A percentile compares a stretch with the other conserved stretches of the same genome.
phyloP scores from a whole-genome alignment of 2,329 filamentous ascomycete genomes.

The Colletotrichum chlorophyti region DNA sequence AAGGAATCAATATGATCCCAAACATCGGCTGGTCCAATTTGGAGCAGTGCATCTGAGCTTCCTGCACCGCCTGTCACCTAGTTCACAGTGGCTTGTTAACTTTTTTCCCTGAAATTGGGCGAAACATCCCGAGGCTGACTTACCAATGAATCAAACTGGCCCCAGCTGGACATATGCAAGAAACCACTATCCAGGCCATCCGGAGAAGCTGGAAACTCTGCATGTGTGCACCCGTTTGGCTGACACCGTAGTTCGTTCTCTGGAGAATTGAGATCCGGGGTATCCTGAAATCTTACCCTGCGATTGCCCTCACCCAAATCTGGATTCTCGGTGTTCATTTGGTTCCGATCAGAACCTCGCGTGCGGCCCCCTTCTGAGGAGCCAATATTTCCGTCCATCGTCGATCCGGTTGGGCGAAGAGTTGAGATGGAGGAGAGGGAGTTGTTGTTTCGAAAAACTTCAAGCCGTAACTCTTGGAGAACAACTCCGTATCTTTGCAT shows the following conservation, averaged over 20 bases:
- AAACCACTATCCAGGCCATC: slow-evolving; percentile 25
- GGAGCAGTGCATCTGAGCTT: background rate
- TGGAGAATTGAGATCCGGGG: background rate
- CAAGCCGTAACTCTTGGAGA: slow-evolving; percentile 41
- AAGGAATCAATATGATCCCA: background rate
- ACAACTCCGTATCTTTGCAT: slow-evolving; percentile 48
- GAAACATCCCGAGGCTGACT: slow-evolving; percentile 6
- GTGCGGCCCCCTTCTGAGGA: too few species aligned
- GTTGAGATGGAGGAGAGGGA: slow-evolving; percentile 24
- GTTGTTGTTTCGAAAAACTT: slow-evolving; percentile 34
- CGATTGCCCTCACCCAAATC: too few species aligned
- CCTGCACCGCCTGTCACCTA: background rate
- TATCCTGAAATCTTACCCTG: too few species aligned
- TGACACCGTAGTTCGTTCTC: background rate
- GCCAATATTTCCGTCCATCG: too few species aligned
- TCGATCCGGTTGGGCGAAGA: background rate
- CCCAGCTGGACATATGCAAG: slow-evolving; percentile 33
- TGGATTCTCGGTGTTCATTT: too few species aligned
- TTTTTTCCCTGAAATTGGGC: background rate
- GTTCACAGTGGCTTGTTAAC: background rate
- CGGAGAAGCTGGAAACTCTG: background rate
- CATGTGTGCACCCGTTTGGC: background rate
- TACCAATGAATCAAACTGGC: slow-evolving; percentile 34
- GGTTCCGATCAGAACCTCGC: too few species aligned
- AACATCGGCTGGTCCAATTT: background rate